Base-by-base conservation (phyloP, 2,329 filamentous ascomycete genomes). In the Metarhizium anisopliae region DNA sequence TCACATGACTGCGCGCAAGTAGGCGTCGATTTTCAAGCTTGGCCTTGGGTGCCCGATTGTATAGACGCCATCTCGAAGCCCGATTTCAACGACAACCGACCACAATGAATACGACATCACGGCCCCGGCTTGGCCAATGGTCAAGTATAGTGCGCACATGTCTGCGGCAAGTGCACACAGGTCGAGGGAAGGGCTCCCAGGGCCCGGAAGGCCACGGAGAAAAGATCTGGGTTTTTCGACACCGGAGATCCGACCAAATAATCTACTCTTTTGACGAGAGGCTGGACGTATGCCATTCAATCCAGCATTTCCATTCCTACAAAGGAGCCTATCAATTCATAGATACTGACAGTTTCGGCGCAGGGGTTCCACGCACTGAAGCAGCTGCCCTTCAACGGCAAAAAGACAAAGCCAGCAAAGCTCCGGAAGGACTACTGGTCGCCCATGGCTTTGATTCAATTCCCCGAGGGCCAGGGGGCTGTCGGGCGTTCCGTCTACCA, bases 351-450 rank as follows among this genome's bases (percentile, higher is more conserved):
- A 38, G 2, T 6, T 14, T 4, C 20, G 8, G 11, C 14, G 45
- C 13, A 75, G 72, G 69, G 66, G 25, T 62, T 74, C 61, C 73
- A 75, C 57, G 72, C 74, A 50, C 69, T 84, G 60, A 75, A 77
- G 63, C 82, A 85, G 65, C 68, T 87, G 58, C 79, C 82, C 51
- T 87, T 80, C 73, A 83, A 83, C 60, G 84, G 84, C 70, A 87
- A 87, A 68, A 86, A 88, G 70, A 77, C 81, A 50, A 79, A 81
- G 60, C 83, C 83, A 2, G 67, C 78, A 54, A 82, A 81, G 63
- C 72, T 87, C 43, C 82, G 85, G 57, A 85, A 83, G 68, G 85
- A 88, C 72, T 81, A 83, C 70, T 87, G 85, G 84, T 72, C 73
- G 38, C 81, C 81, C 6, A 71, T 87, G 63, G 83, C 82, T 52